Base-by-base conservation (phyloP, 2,329 filamentous ascomycete genomes). In the Aspergillus tubingensis region DNA sequence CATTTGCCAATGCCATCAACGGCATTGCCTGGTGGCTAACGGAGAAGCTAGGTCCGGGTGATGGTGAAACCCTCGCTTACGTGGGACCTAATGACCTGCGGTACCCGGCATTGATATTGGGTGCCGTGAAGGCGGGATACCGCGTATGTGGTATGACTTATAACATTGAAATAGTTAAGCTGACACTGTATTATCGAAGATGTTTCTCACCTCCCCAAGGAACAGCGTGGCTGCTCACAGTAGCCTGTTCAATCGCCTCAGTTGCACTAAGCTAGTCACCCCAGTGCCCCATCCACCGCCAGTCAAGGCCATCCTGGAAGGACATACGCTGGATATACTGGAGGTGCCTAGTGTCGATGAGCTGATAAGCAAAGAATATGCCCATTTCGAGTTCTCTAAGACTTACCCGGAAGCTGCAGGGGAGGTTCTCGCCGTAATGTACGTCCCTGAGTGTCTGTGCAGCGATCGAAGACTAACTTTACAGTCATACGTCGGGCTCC, bases 61-160 rank as follows among this genome's bases (percentile, higher is more conserved):
- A 63, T 58, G 61, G 60, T 5, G 69, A 76, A 39, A 72, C 72
- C 5, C 54, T 80, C 15, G 67, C 77, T 3, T 81, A 80, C 55
- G 62, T 80, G 13, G 79, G 78, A 0, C 74, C 76, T 2, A 78
- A 74, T 54, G 79, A 81, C 65, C 54, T 77, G 5, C 67, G 79
- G 17, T 78, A 80, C 49, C 64, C 71, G 1, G 68, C 74, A 3
- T 51, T 81, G 39, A 63, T 76, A 10, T 57, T 79, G 8, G 77
- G 72, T 3, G 74, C 76, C 27, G 64, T 79, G 48, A 78, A 78
- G 59, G 68, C 72, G 5, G 72, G 75, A 41, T 77, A 77, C 54
- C 62, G 62, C 19, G 64, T 72, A 60, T 15, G 61, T 36, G 10
- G 1, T 32, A 32, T 32, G 32, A 13, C 25, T 3, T 8, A 8